These are phyloP conservation scores for Odontarrhena argentea DNA, from an alignment of 345 rosid genomes.

Conservation along the genomic window DNA sequence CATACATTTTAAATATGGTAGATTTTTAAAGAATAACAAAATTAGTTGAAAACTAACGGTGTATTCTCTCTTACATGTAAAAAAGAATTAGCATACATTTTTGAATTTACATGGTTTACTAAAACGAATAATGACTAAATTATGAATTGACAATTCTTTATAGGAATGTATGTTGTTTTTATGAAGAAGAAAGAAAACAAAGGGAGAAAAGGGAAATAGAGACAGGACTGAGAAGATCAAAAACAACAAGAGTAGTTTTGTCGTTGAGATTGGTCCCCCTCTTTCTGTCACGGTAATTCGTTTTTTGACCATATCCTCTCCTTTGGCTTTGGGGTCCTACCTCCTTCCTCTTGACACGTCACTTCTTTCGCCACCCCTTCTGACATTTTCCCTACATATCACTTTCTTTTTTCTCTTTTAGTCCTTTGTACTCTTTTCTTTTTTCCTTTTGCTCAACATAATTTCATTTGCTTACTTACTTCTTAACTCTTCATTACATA, in stretches of 20 bases:
- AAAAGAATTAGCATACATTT: too few relatives aligned
- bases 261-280: conserved; percentile 42
- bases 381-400: conserved; percentile 20
- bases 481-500: neutral
- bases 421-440: conserved; percentile 20
- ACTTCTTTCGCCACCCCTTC: conserved; percentile 37
- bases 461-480: neutral
- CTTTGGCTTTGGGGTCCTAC: conserved; percentile 19
- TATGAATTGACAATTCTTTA: conserved; percentile 16
- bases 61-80: too few relatives aligned
- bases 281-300: conserved; percentile 33
- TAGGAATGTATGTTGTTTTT: conserved; percentile 28
- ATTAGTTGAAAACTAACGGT: too few relatives aligned
- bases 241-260: conserved; percentile 17
- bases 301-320: conserved; percentile 26
- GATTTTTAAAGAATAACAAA: too few relatives aligned
- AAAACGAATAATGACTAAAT: too few relatives aligned
- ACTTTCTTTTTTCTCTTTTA: conserved; percentile 11
- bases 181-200: conserved; percentile 1
- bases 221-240: conserved; percentile 41
- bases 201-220: conserved; percentile 25
- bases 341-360: conserved; percentile 35
- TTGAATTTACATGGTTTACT: too few relatives aligned
- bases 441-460: neutral
- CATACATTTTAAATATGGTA: too few relatives aligned